Conservation (phyloP, 192 early-diverging fungal genomes). For the Entomortierella parvispora region DNA sequence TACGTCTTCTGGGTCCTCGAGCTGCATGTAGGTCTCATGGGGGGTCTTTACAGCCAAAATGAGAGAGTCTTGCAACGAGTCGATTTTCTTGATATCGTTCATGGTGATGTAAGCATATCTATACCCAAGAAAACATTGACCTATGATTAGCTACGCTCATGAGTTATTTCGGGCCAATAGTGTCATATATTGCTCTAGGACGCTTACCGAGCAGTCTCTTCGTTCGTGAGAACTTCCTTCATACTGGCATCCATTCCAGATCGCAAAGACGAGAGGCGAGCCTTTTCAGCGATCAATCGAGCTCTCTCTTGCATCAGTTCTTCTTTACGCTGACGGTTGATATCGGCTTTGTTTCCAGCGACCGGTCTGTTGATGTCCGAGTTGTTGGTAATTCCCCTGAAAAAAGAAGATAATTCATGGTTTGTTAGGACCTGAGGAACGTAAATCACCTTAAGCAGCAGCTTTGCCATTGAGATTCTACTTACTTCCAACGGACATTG, state of each 20-base stretch:
- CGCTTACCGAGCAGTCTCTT: conserved; percentile 37
- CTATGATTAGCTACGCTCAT: too few relatives aligned
- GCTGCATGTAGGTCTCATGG: conserved; percentile 43
- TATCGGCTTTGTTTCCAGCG: conserved; percentile 12
- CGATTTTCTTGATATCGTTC: conserved; percentile 44
- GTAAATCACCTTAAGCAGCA: too few relatives aligned
- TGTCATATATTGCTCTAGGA: background rate
- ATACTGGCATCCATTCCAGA: conserved; percentile 30
- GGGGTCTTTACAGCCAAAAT: conserved; percentile 41
- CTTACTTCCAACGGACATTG: conserved; percentile 77
- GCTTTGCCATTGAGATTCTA: too few relatives aligned
- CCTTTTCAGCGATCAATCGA: conserved; percentile 25
- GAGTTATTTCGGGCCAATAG: too few relatives aligned
- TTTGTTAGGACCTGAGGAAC: background rate
- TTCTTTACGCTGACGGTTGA: conserved; percentile 32
- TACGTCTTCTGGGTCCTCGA: conserved; percentile 33
- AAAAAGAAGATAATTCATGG: background rate
- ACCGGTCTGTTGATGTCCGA: conserved; percentile 11
- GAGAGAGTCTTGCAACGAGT: conserved; percentile 46
- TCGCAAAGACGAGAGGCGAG: conserved; percentile 23
- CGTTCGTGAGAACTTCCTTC: conserved; percentile 40
- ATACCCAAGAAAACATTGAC: background rate
- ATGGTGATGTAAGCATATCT: conserved; percentile 45
- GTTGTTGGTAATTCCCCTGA: conserved; percentile 30
- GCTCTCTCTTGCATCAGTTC: conserved; percentile 34